A percentile compares a stretch with the other conserved stretches of the same genome.
phyloP scores from a whole-genome alignment of 805 yeast genomes.

The Ogataea paraovalis region DNA sequence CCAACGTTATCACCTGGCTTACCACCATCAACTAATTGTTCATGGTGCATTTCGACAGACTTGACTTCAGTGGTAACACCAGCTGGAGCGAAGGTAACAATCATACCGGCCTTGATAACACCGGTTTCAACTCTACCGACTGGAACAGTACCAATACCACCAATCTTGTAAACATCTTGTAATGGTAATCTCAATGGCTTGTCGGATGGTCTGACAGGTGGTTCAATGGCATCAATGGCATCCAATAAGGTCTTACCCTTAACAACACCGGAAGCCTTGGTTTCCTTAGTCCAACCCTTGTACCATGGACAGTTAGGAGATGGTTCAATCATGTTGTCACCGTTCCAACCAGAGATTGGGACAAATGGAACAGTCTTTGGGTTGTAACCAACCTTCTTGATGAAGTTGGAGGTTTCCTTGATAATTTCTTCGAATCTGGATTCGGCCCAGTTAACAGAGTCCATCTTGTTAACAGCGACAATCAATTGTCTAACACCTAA shows the following conservation, averaged over 20 bases:
- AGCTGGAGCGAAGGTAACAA: slow-evolving; percentile 85
- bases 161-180: slow-evolving; percentile 90
- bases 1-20: slow-evolving; percentile 90
- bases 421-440: slow-evolving; percentile 72
- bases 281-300: slow-evolving; percentile 82
- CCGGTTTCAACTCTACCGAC: slow-evolving; percentile 95
- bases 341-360: slow-evolving; percentile 90
- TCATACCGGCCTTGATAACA: slow-evolving; percentile 87
- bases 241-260: slow-evolving; percentile 81
- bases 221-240: slow-evolving; percentile 81
- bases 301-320: slow-evolving; percentile 82
- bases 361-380: slow-evolving; percentile 81
- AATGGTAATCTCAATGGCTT: slow-evolving; percentile 87
- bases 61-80: slow-evolving; percentile 88
- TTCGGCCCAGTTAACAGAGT: slow-evolving; percentile 85
- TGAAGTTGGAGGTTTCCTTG: slow-evolving; percentile 75
- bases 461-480: slow-evolving; percentile 94
- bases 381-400: slow-evolving; percentile 83
- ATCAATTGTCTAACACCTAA: slow-evolving; percentile 84
- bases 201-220: slow-evolving; percentile 77
- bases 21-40: slow-evolving; percentile 76
- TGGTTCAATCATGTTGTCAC: slow-evolving; percentile 89
- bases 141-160: slow-evolving; percentile 90
- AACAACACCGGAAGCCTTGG: slow-evolving; percentile 66
- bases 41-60: slow-evolving; percentile 88